These are phyloP conservation scores for Apiospora aurea DNA, from an alignment of 2,329 filamentous ascomycete species.

Conservation along the genomic window DNA sequence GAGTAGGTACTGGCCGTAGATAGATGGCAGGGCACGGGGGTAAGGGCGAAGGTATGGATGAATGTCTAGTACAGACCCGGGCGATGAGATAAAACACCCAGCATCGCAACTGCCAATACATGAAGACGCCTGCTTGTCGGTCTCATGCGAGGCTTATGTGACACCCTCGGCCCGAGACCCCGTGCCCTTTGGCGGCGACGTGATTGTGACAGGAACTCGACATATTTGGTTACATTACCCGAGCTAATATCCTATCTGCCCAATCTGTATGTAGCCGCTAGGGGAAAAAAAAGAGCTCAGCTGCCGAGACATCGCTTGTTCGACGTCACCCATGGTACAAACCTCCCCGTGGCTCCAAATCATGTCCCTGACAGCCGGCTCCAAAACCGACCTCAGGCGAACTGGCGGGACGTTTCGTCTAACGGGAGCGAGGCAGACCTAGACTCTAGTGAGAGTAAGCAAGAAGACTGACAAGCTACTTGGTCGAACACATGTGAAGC, in stretches of 20 bases:
- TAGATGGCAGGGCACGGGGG: background rate
- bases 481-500: background rate
- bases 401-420: background rate
- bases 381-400: background rate
- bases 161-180: background rate
- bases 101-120: too few species aligned
- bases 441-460: background rate
- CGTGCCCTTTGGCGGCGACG: background rate
- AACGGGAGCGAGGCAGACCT: background rate
- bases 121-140: background rate
- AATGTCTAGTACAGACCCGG: background rate
- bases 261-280: background rate
- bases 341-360: background rate
- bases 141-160: background rate
- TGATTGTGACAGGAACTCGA: background rate
- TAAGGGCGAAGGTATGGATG: background rate
- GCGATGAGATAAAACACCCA: background rate
- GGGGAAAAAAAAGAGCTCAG: background rate
- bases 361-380: background rate
- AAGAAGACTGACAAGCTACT: background rate
- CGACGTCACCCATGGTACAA: background rate
- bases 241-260: background rate
- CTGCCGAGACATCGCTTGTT: background rate
- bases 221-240: too few species aligned
- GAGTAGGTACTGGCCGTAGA: background rate